Conservation (phyloP, 2,329 filamentous ascomycete species). For the Calonectria hongkongensis region DNA sequence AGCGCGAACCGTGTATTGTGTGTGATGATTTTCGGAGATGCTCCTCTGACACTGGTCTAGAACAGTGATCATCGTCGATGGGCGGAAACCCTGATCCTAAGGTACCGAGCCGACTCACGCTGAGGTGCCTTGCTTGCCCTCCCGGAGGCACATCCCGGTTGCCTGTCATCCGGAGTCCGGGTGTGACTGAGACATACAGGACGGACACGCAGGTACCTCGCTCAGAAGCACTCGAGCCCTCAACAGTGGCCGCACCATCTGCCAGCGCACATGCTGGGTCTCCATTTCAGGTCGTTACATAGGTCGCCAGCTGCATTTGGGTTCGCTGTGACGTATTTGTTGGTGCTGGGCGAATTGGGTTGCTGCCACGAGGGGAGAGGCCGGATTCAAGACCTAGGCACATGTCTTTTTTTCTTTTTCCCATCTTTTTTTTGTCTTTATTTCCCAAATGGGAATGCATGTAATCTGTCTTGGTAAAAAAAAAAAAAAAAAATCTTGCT, state of each 20-base stretch:
- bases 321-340: background rate
- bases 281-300: background rate
- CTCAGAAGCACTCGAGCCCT: constrained; percentile 1
- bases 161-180: constrained; percentile 44
- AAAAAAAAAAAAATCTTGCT: background rate
- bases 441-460: background rate
- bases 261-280: constrained; percentile 34
- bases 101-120: background rate
- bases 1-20: background rate
- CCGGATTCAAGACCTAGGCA: background rate
- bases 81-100: constrained; percentile 8
- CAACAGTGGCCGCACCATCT: constrained; percentile 27
- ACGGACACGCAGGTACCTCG: constrained; percentile 40
- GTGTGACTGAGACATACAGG: constrained; percentile 45
- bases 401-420: background rate
- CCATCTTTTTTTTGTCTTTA: background rate
- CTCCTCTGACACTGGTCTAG: constrained; percentile 17
- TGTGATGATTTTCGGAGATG: background rate
- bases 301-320: background rate
- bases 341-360: background rate
- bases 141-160: constrained; percentile 34
- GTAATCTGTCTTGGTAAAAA: background rate
- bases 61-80: constrained; percentile 14
- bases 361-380: background rate
- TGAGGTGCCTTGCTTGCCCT: background rate